A percentile compares a stretch with the other conserved stretches of the same genome.
Evolutionary conservation across 768 basidiomycete genomes (phyloP).

Genomic region (Phlebiopsis gigantea): DNA sequence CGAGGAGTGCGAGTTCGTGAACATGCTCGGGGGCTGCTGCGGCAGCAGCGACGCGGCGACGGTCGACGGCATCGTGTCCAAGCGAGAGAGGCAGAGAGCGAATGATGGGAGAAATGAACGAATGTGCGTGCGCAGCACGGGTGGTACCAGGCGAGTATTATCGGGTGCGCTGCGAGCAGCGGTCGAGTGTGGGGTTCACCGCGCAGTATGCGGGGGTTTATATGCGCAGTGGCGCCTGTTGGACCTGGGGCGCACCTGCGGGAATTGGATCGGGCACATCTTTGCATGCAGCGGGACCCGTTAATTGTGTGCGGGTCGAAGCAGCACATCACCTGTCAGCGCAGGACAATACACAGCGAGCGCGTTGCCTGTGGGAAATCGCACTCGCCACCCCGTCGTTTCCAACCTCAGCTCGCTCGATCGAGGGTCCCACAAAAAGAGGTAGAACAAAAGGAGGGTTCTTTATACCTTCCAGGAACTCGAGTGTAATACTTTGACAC

Average conservation of each 20-base stretch:
- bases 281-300: background rate
- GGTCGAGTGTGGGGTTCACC: background rate
- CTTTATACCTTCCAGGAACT: no score
- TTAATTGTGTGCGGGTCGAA: background rate
- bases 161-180: background rate
- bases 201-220: background rate
- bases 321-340: background rate
- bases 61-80: background rate
- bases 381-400: background rate
- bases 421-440: background rate
- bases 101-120: background rate
- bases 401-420: background rate
- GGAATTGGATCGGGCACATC: background rate
- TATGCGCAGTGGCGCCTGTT: background rate
- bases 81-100: background rate
- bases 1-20: conserved; percentile 13
- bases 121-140: background rate
- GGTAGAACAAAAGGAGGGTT: no score
- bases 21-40: conserved; percentile 6
- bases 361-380: background rate
- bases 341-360: background rate
- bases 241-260: background rate
- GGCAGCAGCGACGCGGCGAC: background rate
- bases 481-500: no score
- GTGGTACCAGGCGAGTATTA: background rate